Base-by-base conservation (phyloP, 2,329 filamentous ascomycete genomes). In the Fusarium sp. region DNA sequence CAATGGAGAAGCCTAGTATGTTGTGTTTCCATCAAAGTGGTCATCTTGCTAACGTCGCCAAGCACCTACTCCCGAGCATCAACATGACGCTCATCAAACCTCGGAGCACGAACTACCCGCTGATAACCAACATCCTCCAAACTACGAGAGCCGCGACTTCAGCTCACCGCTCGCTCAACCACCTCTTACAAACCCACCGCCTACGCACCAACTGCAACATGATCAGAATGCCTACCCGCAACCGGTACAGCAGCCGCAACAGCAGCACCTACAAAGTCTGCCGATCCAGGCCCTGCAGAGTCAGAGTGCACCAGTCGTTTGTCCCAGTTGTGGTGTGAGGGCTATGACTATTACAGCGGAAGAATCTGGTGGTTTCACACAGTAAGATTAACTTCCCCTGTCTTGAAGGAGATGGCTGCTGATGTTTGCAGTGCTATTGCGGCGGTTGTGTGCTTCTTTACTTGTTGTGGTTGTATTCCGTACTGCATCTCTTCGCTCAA, bases 1-100 rank as follows among this genome's bases (percentile, higher is more conserved):
- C 33, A 37, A 75, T 75, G 73, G 73, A 75, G 42, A 72, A 68
- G 27, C 44, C 70, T 6, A 69, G 73, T 75, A 68, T 37, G 70
- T 62, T n/a, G 5, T 7, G 20, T 10, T 38, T 6, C 32, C 2
- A 5, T 7, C 18, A 13, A 12, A 3, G 18, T 14, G 17, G 1
- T 38, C 7, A 9, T 26, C 13, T 50, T 52, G 5, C 48, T 52
- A 12, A 52, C 32, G 3, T 2, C 1, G 7, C 35, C 49, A 11
- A 67, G 49, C 41, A 44, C 53, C 55, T 41, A 48, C 38, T 33
- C 27, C 64, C 20, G 53, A 67, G 41, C 62, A 67, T 33, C 4
- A 18, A 27, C 30, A 59, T 5, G 27, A 30, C 5, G 13, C 27
- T 13, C 41, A 57, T 14, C 48, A 64, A 13, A 33, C 53, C 7